Base-by-base conservation (phyloP, 2,329 filamentous ascomycete species). In the Fusarium agapanthi region DNA sequence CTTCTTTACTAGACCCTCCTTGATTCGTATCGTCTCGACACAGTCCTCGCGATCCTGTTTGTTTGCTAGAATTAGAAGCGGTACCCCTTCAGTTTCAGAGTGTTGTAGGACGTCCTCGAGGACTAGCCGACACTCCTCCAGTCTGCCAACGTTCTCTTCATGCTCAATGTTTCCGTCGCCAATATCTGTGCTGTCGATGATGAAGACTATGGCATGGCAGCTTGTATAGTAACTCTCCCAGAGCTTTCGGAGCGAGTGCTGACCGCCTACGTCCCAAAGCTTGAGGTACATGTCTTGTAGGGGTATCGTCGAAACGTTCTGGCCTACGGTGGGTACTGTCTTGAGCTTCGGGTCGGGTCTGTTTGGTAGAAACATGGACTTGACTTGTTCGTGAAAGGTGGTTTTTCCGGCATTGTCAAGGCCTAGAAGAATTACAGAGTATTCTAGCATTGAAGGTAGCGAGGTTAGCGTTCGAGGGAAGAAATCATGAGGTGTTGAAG, bases 351-450 rank as follows among this genome's bases (percentile, higher is more conserved):
- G 93, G 81, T 84, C 89, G 59, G 86, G 88, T 63, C 84, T 84
- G 71, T 87, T 86, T 48, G 90, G 87, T 72, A 91, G 87, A 87
- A 94, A 97, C 80, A 97, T 88, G 61, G 94, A 90, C 84, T 97
- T 98, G 83, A 98, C 94, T 83, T 98, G 95, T 81, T 97, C 94
- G 83, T 98, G 95, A 80, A 98, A 95, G 32, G 96, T 98, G 44
- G 96, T 98, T 87, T 98, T 98, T 83, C 96, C 96, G 69, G 96
- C 96, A 81, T 98, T 98, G 87, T 98, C 96, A 80, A 98, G 93
- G 72, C 96, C 96, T 78, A 98, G 93, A 75, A 98, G 92, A 80
- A 98, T 94, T 79, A 98, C 94, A 28, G 95, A 98, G 87, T 98
- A 98, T 86, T 98, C 95, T 96, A 79, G 22, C 24, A 37, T 34